Conservation (phyloP, 2,329 filamentous ascomycete genomes). For the Aspergillus versicolor region DNA sequence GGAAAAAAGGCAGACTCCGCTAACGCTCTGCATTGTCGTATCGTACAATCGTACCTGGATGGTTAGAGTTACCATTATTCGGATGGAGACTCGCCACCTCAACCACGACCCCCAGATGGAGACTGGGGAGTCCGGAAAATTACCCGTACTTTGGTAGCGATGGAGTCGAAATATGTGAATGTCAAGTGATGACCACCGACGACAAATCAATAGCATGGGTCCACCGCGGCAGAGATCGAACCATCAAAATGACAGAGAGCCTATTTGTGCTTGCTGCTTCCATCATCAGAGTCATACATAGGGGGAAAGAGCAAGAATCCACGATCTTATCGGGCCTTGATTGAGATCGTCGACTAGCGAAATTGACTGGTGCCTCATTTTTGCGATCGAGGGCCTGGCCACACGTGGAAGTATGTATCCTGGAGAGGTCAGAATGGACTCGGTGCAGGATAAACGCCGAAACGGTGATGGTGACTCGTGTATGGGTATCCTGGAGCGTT, state of each 20-base stretch:
- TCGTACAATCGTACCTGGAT: too few relatives aligned
- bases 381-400: neutral
- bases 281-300: neutral
- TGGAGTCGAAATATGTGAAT: neutral
- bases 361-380: neutral
- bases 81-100: too few relatives aligned
- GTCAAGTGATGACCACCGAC: too few relatives aligned
- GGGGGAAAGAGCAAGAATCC: neutral
- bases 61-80: too few relatives aligned
- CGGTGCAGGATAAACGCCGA: too few relatives aligned
- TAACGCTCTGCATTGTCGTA: too few relatives aligned
- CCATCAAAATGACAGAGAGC: neutral
- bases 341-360: conserved; percentile 3
- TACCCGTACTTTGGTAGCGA: neutral
- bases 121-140: too few relatives aligned
- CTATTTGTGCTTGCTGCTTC: too few relatives aligned
- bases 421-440: neutral
- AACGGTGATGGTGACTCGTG: neutral
- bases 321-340: neutral
- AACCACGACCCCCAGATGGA: too few relatives aligned
- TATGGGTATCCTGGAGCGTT: too few relatives aligned
- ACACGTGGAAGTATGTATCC: neutral
- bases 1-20: too few relatives aligned
- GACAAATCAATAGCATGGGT: neutral
- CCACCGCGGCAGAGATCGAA: neutral